Evolutionary conservation across 208 protist species (phyloP).

Genomic region (Trypanosomatidae sp.): DNA sequence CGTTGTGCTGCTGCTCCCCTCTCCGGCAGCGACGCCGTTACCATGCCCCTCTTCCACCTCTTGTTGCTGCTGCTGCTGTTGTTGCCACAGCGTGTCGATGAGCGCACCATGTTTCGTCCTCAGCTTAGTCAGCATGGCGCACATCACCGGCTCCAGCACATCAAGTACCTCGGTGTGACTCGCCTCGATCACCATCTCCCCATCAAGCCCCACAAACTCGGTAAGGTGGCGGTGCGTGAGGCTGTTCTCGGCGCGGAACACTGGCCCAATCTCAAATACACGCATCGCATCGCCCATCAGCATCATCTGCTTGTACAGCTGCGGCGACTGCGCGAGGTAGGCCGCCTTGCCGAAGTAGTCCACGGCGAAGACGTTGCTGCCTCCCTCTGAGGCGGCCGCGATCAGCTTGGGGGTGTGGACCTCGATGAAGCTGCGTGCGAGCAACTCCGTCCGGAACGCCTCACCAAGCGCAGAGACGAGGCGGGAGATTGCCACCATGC

Average conservation of each 20-base stretch:
- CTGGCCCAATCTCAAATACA: constrained; percentile 95
- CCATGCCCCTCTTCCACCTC: background rate
- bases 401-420: constrained; percentile 99
- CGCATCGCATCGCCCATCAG: constrained; percentile 94
- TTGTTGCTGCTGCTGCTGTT: constrained; percentile 15
- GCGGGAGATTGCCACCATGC: constrained; percentile 93
- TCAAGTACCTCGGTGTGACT: constrained; percentile 98
- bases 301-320: constrained; percentile 99
- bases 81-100: constrained; percentile 12
- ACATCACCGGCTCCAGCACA: constrained; percentile 93
- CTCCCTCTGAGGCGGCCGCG: constrained; percentile 91
- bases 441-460: constrained; percentile 91
- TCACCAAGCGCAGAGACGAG: constrained; percentile 83
- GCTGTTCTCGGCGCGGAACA: constrained; percentile 99
- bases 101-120: constrained; percentile 22
- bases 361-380: constrained; percentile 75
- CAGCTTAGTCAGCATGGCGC: constrained; percentile 92
- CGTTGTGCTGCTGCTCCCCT: too few species aligned
- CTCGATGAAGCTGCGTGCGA: constrained; percentile 93
- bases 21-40: too few species aligned
- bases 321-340: constrained; percentile 98
- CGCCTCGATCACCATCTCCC: constrained; percentile 98
- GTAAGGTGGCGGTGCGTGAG: constrained; percentile 99
- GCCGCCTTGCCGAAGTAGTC: constrained; percentile 89
- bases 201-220: constrained; percentile 99